phyloP scores from a whole-genome alignment of 2,329 filamentous ascomycete species.

The Monilinia aucupariae region DNA sequence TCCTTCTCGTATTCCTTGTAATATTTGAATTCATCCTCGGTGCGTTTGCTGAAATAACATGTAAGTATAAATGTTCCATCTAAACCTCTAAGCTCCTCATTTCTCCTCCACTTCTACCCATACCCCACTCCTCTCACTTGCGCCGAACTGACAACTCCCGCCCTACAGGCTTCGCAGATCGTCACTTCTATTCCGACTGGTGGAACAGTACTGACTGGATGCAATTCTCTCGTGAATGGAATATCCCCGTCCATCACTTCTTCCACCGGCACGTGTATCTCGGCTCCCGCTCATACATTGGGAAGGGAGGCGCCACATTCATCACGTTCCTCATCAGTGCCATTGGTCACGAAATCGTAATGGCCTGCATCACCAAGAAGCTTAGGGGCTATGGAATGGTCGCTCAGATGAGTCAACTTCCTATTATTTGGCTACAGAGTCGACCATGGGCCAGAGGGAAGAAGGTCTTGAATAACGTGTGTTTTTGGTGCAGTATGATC shows the following conservation, averaged over 20 bases:
- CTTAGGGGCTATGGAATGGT: conserved; percentile 88
- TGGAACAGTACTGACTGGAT: conserved; percentile 84
- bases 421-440: conserved; percentile 86
- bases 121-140: neutral
- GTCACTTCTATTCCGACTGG: conserved; percentile 83
- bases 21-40: conserved; percentile 97
- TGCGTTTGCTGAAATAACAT: conserved; percentile 88
- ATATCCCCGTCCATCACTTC: conserved; percentile 95
- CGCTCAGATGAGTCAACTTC: conserved; percentile 94
- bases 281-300: conserved; percentile 71
- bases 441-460: conserved; percentile 69
- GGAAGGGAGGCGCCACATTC: conserved; percentile 69
- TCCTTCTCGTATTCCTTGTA: conserved; percentile 91
- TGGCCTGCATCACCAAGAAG: conserved; percentile 98
- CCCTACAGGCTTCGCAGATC: conserved; percentile 64
- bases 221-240: conserved; percentile 95
- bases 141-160: neutral
- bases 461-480: conserved; percentile 78
- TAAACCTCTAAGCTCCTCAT: neutral
- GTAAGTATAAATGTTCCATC: conserved; percentile 33
- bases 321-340: conserved; percentile 91
- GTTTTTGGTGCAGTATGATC: conserved; percentile 92
- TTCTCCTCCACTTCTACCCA: neutral
- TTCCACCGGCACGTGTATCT: conserved; percentile 91
- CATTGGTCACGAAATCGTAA: conserved; percentile 87